Conservation (phyloP, 179 eudicot species). For the Silene noctiflora region DNA sequence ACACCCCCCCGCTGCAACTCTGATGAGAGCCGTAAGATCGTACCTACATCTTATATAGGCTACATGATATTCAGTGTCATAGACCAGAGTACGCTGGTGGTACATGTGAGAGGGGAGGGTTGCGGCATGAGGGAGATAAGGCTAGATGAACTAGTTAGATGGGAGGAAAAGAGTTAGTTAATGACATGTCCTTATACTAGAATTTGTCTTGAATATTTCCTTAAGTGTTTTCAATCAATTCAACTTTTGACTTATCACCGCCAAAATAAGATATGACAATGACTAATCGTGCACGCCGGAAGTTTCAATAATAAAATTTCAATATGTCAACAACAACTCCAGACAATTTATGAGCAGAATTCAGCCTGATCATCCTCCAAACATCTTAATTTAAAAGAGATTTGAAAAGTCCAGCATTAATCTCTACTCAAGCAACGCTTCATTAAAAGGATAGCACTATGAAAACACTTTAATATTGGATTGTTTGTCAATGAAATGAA, state of each 20-base stretch:
- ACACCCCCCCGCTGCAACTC: too few relatives aligned
- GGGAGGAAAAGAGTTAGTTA: not conserved
- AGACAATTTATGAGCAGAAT: not conserved
- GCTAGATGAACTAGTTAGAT: too few relatives aligned
- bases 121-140: too few relatives aligned
- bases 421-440: not conserved
- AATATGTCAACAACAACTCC: not conserved
- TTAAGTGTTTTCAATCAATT: not conserved
- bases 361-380: not conserved
- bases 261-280: not conserved
- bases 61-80: too few relatives aligned
- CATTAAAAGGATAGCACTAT: not conserved
- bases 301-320: not conserved
- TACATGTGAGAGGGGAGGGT: too few relatives aligned
- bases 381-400: not conserved
- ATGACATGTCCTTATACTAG: too few relatives aligned
- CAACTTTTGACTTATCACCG: not conserved
- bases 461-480: not conserved
- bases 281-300: not conserved
- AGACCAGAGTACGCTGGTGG: too few relatives aligned
- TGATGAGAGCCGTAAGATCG: too few relatives aligned
- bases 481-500: too few relatives aligned
- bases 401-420: not conserved
- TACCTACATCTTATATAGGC: too few relatives aligned
- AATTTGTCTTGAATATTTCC: not conserved